phyloP scores from a whole-genome alignment of 2,329 filamentous ascomycete genomes.

The Amauroascus verrucosus region DNA sequence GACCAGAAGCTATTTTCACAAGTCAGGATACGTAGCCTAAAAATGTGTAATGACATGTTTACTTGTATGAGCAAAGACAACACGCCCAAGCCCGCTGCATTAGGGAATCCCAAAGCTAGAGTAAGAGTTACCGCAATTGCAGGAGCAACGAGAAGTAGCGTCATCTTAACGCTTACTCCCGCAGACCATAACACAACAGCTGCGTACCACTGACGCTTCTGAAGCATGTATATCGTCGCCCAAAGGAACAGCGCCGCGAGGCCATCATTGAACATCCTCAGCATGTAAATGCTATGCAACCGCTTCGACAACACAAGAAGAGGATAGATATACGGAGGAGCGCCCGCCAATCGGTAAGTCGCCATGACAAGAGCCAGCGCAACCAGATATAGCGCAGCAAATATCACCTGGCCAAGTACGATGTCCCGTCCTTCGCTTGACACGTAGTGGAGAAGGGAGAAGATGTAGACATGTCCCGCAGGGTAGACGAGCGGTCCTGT shows the following conservation, averaged over 20 bases:
- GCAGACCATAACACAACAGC: constrained; percentile 64
- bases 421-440: constrained; percentile 71
- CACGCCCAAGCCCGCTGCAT: constrained; percentile 56
- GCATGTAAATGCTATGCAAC: constrained; percentile 82
- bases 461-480: constrained; percentile 85
- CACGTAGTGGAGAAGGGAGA: constrained; percentile 64
- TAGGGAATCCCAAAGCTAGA: constrained; percentile 57
- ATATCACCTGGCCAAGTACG: constrained; percentile 69
- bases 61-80: constrained; percentile 73
- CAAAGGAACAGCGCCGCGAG: constrained; percentile 79
- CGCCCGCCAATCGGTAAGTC: constrained; percentile 52
- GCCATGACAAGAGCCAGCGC: constrained; percentile 67
- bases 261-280: constrained; percentile 93
- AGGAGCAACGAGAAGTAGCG: constrained; percentile 68
- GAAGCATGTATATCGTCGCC: constrained; percentile 66
- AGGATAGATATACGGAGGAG: constrained; percentile 75
- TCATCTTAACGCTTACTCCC: constrained; percentile 93
- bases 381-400: constrained; percentile 66
- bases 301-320: constrained; percentile 82
- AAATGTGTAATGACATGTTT: constrained; percentile 14
- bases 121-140: constrained; percentile 68
- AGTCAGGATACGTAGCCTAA: neutral
- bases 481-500: constrained; percentile 95
- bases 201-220: constrained; percentile 61
- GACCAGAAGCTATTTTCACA: constrained; percentile 38